Conservation (phyloP, 331 rosid genomes). For the Pyrus hybrid region DNA sequence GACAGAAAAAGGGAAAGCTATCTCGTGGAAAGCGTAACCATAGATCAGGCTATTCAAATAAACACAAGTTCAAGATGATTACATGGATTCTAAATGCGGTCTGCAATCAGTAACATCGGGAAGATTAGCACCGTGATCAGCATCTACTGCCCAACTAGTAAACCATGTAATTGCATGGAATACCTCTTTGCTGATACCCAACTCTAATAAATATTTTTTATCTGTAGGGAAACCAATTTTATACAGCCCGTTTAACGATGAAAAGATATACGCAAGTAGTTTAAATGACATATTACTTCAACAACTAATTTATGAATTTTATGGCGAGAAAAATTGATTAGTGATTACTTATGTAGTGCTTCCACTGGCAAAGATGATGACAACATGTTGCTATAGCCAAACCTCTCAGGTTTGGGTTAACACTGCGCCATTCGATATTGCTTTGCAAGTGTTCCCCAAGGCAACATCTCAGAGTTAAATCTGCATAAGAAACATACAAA, state of each 20-base stretch:
- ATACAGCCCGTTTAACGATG: slow-evolving; percentile 1
- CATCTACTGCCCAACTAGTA: slow-evolving; percentile 95
- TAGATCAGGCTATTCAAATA: neutral
- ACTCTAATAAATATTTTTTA: slow-evolving; percentile 48
- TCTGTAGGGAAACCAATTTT: slow-evolving; percentile 31
- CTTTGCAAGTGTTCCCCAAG: slow-evolving; percentile 34
- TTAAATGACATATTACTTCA: neutral
- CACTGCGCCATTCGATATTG: slow-evolving; percentile 9
- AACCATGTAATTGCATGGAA: slow-evolving; percentile 88
- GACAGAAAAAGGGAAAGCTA: neutral
- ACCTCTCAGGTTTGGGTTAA: slow-evolving; percentile 39
- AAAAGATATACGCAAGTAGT: slow-evolving; percentile 1
- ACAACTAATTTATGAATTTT: neutral
- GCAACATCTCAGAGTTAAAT: slow-evolving; percentile 90
- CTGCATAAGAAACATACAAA: slow-evolving; percentile 24
- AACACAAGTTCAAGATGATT: slow-evolving; percentile 9
- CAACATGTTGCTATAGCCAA: slow-evolving; percentile 92
- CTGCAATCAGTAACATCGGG: slow-evolving; percentile 26
- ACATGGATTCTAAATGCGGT: slow-evolving; percentile 45
- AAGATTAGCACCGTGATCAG: slow-evolving; percentile 56
- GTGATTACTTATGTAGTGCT: slow-evolving; percentile 74
- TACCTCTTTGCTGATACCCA: slow-evolving; percentile 66
- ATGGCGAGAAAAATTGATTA: slow-evolving; percentile 21
- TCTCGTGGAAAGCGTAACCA: neutral
- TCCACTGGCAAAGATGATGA: slow-evolving; percentile 99